Evolutionary conservation across 768 basidiomycete genomes (phyloP).

Genomic region (Leccinum truebloodii): DNA sequence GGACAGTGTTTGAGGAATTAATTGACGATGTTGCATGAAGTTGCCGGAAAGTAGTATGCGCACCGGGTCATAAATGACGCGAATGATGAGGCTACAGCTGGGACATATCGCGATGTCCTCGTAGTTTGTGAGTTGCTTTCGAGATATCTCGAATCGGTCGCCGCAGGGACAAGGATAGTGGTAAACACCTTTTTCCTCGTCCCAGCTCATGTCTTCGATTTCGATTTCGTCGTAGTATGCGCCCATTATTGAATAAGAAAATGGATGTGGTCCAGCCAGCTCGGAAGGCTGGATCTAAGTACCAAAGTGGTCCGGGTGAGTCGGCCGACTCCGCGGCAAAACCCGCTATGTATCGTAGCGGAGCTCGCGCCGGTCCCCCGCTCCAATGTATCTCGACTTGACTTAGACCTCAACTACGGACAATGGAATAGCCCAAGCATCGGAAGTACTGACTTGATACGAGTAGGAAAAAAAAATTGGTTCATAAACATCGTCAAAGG

Average conservation of each 20-base stretch:
- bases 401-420: too few relatives aligned
- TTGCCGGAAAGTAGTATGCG: conserved; percentile 32
- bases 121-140: conserved; percentile 78
- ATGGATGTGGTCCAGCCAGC: neutral
- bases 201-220: conserved; percentile 96
- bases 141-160: conserved; percentile 94
- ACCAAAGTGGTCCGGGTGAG: too few relatives aligned
- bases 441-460: too few relatives aligned
- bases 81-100: conserved; percentile 89
- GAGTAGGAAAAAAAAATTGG: too few relatives aligned
- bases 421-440: too few relatives aligned
- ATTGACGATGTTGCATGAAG: neutral
- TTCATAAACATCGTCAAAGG: too few relatives aligned
- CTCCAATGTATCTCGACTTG: too few relatives aligned
- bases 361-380: too few relatives aligned
- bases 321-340: too few relatives aligned
- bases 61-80: conserved; percentile 94
- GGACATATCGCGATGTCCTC: conserved; percentile 97
- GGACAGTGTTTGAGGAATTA: neutral
- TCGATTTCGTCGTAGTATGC: conserved; percentile 96
- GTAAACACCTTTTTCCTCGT: conserved; percentile 75
- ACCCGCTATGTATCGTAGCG: too few relatives aligned
- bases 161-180: conserved; percentile 99
- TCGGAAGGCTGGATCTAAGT: too few relatives aligned
- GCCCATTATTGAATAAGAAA: conserved; percentile 50